Base-by-base conservation (phyloP, 2,329 filamentous ascomycete species). In the Colletotrichum theobromicola region DNA sequence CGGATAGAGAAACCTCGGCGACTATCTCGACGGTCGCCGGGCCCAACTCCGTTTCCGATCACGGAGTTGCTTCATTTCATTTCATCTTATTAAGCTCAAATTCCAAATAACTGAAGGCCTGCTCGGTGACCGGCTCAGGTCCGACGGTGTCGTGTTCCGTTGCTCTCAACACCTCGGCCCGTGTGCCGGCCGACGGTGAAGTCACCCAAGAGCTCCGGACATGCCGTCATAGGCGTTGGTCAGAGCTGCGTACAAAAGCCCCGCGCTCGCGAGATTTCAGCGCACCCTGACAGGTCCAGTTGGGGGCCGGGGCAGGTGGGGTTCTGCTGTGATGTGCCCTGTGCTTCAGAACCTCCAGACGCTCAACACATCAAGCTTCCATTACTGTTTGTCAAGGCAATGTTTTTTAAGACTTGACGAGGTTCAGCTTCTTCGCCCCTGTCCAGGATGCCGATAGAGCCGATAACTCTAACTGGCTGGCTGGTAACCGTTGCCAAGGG, bases 1-100 rank as follows among this genome's bases (percentile, higher is more conserved):
- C 60, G 55, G 68, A 72, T 72, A 67, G 69, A 57, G 42, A 50
- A 50, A 64, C 63, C 69, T 75, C 72, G 63, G 68, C 46, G 68
- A 26, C 37, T 24, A 67, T 34, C 1, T 63, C 18, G 60, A 50
- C 34, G 35, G 72, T 63, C 57, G 21, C 62, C 62, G 63, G 60
- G 24, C 21, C 21, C 53, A 58, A 60, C 24, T 24, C 37, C 62
- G 34, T 28, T 63, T 37, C 72, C 69, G 68, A 72, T 67, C 15
- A 53, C 68, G 68, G 63, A 64, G 34, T 32, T 21, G 32, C 16
- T 16, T 50, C 6, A 50, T 50, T 50, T 21, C 42, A 4, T 21
- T 35, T 60, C 21, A 7, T 32, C 6, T n/a, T 13, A 30, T 26
- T 58, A 67, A 50, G 34, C 42, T 1, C 3, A 8, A 61, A 30